Evolutionary conservation across 192 early-diverging fungal species (phyloP).

Genomic region (Gorgonomyces haynaldii): DNA sequence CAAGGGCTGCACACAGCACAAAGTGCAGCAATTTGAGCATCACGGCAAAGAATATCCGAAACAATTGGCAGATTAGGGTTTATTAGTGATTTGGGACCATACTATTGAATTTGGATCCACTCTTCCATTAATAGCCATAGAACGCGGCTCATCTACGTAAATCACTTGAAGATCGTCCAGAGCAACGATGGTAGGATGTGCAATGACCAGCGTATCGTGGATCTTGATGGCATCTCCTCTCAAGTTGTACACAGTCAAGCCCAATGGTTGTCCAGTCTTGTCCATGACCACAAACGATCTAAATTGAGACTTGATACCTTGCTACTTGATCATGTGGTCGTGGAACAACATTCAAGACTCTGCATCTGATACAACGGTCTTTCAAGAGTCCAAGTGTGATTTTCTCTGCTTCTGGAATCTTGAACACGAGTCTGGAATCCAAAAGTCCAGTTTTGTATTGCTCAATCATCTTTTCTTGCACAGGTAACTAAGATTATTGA

Average conservation of each 20-base stretch:
- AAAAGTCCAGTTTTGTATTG: background rate
- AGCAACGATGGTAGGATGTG: background rate
- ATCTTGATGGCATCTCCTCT: background rate
- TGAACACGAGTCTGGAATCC: background rate
- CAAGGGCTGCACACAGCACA: no score
- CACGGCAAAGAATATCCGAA: no score
- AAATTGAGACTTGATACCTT: background rate
- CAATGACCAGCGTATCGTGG: background rate
- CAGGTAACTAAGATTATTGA: background rate
- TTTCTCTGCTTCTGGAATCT: background rate
- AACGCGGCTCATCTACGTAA: slow-evolving; percentile 1
- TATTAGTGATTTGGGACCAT: no score
- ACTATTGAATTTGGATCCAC: no score
- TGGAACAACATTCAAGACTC: background rate
- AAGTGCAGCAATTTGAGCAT: no score
- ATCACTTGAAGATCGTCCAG: background rate
- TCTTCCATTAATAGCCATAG: background rate
- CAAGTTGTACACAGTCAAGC: slow-evolving; percentile 1
- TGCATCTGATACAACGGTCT: background rate
- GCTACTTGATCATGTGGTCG: background rate
- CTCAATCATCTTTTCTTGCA: background rate
- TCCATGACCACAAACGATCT: slow-evolving; percentile 8
- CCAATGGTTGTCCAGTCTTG: background rate
- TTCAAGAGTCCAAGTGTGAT: background rate
- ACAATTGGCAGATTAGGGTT: no score